Base-by-base conservation (phyloP, 2,329 filamentous ascomycete genomes). In the Dendryphion nanum region DNA sequence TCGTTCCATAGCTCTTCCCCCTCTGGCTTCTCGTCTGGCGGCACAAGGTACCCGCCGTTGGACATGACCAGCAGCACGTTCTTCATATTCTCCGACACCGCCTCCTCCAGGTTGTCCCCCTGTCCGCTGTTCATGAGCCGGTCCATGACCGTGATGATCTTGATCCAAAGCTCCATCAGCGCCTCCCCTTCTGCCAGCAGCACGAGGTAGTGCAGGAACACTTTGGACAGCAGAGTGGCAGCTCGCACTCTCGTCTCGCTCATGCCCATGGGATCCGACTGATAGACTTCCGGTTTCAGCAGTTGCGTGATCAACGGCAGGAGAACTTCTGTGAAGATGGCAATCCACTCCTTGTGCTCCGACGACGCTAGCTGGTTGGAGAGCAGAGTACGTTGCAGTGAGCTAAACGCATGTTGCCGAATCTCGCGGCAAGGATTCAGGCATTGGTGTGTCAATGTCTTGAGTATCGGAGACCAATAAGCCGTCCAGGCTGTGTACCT, bases 1-100 rank as follows among this genome's bases (percentile, higher is more conserved):
- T 83, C 79, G 5, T 61, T 63, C 81, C 81, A 84, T 24, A 83
- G 63, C 50, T 73, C 66, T 45, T 74, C 71, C 45, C 77, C 74
- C 45, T 67, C 60, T 7, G 66, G 66, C 18, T 66, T 65, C 45
- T 76, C 70, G 35, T 74, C 66, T 4, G 87, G 87, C 1, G 86
- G 78, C 0, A 88, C 82, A 4, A 98, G 78, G 55, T 87, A 90
- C 23, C 86, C 90, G 35, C 85, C 90, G 61, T 84, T 93, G 5
- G 86, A 83, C 89, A 98, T 95, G 55, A 98, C 93, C 7, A 98
- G 76, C 17, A 97, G 73, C 36, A 97, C 89, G 50, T 98, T 98
- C 70, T 98, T 98, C 41, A 98, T 72, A 49, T 89, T 93, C 67
- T 98, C 93, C 1, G 88, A 86, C 2, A 97, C 89, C 10, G 93